Evolutionary conservation across 148 eudicot genomes (phyloP), one percentile per base, ranked within the genome.

Genomic region (Drosera capensis): DNA sequence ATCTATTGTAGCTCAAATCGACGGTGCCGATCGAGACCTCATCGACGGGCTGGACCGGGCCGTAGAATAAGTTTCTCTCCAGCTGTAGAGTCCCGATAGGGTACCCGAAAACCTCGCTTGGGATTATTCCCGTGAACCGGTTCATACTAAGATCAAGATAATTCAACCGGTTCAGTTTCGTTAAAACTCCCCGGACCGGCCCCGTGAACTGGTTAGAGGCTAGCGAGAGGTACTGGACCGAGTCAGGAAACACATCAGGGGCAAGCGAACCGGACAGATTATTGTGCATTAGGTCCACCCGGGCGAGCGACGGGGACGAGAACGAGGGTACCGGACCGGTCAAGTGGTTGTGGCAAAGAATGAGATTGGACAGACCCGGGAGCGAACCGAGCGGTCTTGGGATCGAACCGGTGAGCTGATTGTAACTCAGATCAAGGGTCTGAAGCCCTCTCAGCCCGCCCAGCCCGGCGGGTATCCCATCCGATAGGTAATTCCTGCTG

Each of bases 231-330:
- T 72, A 75, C 22, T 72, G 73, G 12, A 87, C 48, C 0, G 86
- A 72, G 0, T 75, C 30, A 0, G 92, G 92, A 18, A 88, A 53
- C 0, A 65, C 58, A 8, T 31, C 40, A 9, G 80, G 73, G 1
- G 67, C 17, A 0, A 88, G n/a, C 0, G 63, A 45, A 36, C 94
- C 94, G 55, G 92, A 59, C 8, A 83, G 65, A 15, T 65, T 57
- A 58, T 88, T 88, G 65, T 75, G 79, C 57, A 73, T 80, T 8
- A 88, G 48, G 31, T 88, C 97, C 24, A 88, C 60, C n/a, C 97
- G 86, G 31, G 71, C 59, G 7, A 84, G 58, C 0, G 60, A 41
- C 14, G 35, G 61, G 0, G 97, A 77, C 0, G 11, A 14, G 20
- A 88, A 75, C 1, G 46, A 25, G 0, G 97, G 94, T 13, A 84